Base-by-base conservation (phyloP, 306 rosid species). In the Rosa multiflora region DNA sequence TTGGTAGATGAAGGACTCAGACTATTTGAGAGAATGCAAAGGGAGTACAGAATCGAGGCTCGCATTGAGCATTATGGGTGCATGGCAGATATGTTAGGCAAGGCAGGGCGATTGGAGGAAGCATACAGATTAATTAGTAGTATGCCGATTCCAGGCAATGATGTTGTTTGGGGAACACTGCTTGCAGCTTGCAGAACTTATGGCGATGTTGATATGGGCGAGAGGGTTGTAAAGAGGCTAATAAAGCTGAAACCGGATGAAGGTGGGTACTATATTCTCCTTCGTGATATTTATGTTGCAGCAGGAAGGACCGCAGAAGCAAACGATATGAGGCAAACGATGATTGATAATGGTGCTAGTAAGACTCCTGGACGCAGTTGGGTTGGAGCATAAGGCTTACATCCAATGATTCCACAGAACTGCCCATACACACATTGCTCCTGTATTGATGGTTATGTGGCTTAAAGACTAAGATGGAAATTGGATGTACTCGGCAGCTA, bases 11-110 rank as follows among this genome's bases (percentile, higher is more conserved):
- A 88, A 68, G 94, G 94, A 2, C 70, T 85, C 66, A 82, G 80
- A 32, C 48, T 87, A 37, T 85, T 90, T 80, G 86, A 79, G 76
- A 83, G 89, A 72, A 87, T 90, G 90, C 79, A 83, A 51, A 85
- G 70, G 56, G 83, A 87, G 49, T 83, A 85, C 37, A 73, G 85
- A 56, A 74, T 88, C 48, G 78, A 83, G 80, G 85, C 92, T 6
- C 43, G 82, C 29, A 80, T 90, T 47, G 94, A 86, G 85, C 94
- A 90, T 79, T 90, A 90, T 17, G 88, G 92, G 3, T 87, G 88
- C 8, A 39, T 86, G 86, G 89, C 87, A 6, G 90, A 90, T 76
- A 85, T 88, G 91, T 78, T 90, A 49, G 92, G 94, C 51, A 87
- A 82, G 75, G 88, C 92, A 47, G 94, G 94, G 55, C 80, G 86